Base-by-base conservation (phyloP, 1,284 basidiomycete species). In the Sporisorium graminicola region DNA sequence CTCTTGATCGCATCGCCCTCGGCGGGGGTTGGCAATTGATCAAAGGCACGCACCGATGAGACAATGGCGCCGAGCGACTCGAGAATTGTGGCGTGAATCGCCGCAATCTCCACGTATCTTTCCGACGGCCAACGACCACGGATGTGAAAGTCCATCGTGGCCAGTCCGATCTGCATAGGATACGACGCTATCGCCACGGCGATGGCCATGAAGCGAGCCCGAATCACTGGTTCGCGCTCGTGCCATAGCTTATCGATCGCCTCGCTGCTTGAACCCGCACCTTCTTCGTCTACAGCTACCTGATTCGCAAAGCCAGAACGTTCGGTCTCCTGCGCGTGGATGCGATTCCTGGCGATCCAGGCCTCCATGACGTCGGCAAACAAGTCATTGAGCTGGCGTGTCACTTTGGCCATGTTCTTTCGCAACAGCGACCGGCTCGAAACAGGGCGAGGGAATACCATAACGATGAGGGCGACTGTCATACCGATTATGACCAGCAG, bases 71-170 rank as follows among this genome's bases (percentile, higher is more conserved):
- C 72, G 0, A 82, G 58, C 29, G 82, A 46, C 40, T 85, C 81
- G 20, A 73, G 37, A 6, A 82, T 78, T 1, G 78, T 66, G 4
- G 77, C 68, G 29, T 77, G 73, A 13, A 83, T 68, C 2, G 80
- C 85, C 8, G 87, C 74, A 12, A 90, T 72, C 51, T 83, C 82
- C 50, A 81, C 82, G 70, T 90, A 90, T 52, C 89, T 87, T 44
- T 88, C 86, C 14, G 79, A 80, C 5, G 89, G 87, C 89, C 89
- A 90, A 42, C 84, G 85, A 8, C 89, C 89, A 10, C 89, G 86
- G 18, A 90, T 86, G 72, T 71, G 74, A 20, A 78, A 64, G 47
- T 80, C 78, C 46, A 78, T 58, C 42, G 65, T 81, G 87, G 40
- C 89, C 87, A 80, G 89, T 87, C 87, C 89, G 88, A 77, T 86